A percentile compares a stretch with the other conserved stretches of the same genome.
These are phyloP conservation scores for Aspergillus brunneoviolaceus DNA, from an alignment of 2,329 filamentous ascomycete genomes.

Conservation along the genomic window DNA sequence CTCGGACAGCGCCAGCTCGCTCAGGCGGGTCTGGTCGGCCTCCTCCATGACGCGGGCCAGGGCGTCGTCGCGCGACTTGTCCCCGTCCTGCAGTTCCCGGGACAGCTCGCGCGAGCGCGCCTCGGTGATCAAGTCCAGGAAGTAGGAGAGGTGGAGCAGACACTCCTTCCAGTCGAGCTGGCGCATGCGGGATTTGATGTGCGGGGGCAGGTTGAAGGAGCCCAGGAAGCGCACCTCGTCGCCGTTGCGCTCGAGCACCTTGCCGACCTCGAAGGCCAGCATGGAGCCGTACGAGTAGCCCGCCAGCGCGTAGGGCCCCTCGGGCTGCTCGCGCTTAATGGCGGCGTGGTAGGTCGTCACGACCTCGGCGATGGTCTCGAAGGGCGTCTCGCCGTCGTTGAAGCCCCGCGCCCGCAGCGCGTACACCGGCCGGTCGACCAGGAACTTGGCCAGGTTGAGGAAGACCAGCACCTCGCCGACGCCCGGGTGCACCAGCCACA, in stretches of 20 bases:
- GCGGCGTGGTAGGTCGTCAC: neutral
- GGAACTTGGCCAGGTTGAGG: slow-evolving; percentile 5
- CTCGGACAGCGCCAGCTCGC: slow-evolving; percentile 2
- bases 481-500: slow-evolving; percentile 3
- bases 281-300: slow-evolving; percentile 3
- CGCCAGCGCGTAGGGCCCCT: slow-evolving; percentile 1
- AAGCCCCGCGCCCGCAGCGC: slow-evolving; percentile 1
- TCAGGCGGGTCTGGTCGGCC: neutral
- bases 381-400: slow-evolving; percentile 1
- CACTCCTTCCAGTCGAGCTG: slow-evolving; percentile 2
- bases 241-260: neutral
- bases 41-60: slow-evolving; percentile 2
- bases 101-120: slow-evolving; percentile 1
- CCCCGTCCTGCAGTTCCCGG: neutral
- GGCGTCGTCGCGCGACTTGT: neutral
- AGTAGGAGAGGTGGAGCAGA: slow-evolving; percentile 5
- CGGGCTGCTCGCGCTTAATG: slow-evolving; percentile 1
- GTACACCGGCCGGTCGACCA: slow-evolving; percentile 2
- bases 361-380: slow-evolving; percentile 1
- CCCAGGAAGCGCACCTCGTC: slow-evolving; percentile 6
- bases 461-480: slow-evolving; percentile 5
- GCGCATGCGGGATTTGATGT: slow-evolving; percentile 4
- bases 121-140: slow-evolving; percentile 4
- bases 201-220: slow-evolving; percentile 1
- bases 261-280: slow-evolving; percentile 4